Evolutionary conservation across 176 grass and related monocot genomes (phyloP).

Genomic region (Saccharum officinarum): DNA sequence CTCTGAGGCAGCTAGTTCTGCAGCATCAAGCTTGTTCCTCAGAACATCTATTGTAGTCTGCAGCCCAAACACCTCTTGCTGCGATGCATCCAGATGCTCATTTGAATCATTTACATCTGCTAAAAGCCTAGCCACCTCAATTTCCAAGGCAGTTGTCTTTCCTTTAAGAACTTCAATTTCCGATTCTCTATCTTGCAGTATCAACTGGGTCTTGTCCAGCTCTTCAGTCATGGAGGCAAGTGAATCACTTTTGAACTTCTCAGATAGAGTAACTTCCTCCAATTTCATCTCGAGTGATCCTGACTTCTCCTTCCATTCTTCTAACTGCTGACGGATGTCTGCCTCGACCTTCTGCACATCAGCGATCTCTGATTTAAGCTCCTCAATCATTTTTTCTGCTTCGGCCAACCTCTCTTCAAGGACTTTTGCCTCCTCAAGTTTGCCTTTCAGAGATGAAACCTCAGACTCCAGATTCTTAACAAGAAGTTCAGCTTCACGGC

Average conservation of each 20-base stretch:
- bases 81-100: conserved; percentile 56
- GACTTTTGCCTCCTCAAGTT: conserved; percentile 59
- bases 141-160: conserved; percentile 62
- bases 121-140: conserved; percentile 62
- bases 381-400: conserved; percentile 51
- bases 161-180: conserved; percentile 70
- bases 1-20: conserved; percentile 61
- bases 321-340: conserved; percentile 44
- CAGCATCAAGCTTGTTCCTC: conserved; percentile 61
- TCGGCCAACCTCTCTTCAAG: conserved; percentile 57
- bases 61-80: conserved; percentile 65
- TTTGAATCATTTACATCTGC: conserved; percentile 58
- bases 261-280: conserved; percentile 54
- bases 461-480: conserved; percentile 68
- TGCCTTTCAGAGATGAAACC: conserved; percentile 49
- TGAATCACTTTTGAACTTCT: conserved; percentile 64
- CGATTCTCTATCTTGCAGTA: conserved; percentile 64
- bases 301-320: conserved; percentile 76
- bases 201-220: conserved; percentile 39
- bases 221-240: conserved; percentile 51
- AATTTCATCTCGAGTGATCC: conserved; percentile 55
- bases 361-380: conserved; percentile 53
- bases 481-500: conserved; percentile 57
- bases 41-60: conserved; percentile 70
- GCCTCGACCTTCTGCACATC: conserved; percentile 64